Percentiles rank a stretch among this genome's conserved stretches.
phyloP scores from a whole-genome alignment of 371 early-diverging fungal species.

The Mucor irregularis region DNA sequence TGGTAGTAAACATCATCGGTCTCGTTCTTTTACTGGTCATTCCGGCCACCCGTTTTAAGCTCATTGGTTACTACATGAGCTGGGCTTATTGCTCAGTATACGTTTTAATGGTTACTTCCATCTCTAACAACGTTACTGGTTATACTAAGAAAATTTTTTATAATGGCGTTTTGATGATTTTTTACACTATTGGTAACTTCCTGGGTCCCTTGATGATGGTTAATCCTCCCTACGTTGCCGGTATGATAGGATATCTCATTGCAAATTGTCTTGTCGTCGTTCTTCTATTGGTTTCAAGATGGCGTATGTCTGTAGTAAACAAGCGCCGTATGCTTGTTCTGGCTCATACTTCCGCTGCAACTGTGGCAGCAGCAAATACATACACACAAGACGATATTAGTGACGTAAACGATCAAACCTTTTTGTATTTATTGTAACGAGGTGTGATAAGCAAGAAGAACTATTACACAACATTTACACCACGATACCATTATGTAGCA shows the following conservation, averaged over 20 bases:
- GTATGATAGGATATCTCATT: constrained; percentile 28
- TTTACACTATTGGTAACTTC: constrained; percentile 36
- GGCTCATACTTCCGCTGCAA: constrained; percentile 16
- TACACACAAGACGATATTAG: constrained; percentile 37
- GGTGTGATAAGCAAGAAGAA: too few relatives aligned
- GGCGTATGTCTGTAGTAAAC: constrained; percentile 27
- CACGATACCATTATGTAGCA: too few relatives aligned
- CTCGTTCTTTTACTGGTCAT: constrained; percentile 22
- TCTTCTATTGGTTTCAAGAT: constrained; percentile 27
- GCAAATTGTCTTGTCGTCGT: constrained; percentile 22
- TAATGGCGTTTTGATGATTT: constrained; percentile 31
- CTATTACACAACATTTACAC: too few relatives aligned
- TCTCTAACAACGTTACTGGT: constrained; percentile 31
- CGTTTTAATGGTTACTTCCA: constrained; percentile 26
- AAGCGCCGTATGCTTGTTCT: constrained; percentile 21
- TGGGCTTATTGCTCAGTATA: constrained; percentile 28
- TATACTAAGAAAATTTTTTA: constrained; percentile 34
- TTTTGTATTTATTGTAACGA: constrained; percentile 38
- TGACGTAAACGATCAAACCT: constrained; percentile 41
- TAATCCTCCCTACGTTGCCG: constrained; percentile 22
- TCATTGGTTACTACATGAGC: constrained; percentile 27
- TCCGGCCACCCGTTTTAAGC: constrained; percentile 16
- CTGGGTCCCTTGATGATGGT: constrained; percentile 39
- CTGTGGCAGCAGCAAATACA: constrained; percentile 6
- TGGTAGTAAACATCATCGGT: constrained; percentile 20